A percentile compares a stretch with the other conserved stretches of the same genome.
These are phyloP conservation scores for Chlamydomonas sp. DNA, from an alignment of 139 green algal genomes.

Conservation along the genomic window DNA sequence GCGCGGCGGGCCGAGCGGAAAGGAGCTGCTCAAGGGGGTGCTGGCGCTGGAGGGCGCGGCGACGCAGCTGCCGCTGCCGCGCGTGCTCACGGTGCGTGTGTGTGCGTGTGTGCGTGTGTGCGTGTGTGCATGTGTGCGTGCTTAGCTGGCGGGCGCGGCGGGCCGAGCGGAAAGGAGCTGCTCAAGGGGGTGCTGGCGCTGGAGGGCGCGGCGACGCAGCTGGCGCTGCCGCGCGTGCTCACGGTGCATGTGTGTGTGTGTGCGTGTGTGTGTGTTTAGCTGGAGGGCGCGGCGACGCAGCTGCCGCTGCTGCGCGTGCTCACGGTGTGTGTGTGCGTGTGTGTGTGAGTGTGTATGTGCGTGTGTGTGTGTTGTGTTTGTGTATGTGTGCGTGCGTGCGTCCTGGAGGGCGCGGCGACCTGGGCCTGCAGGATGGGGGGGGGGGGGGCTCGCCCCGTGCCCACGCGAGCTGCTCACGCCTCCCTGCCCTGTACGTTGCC, in stretches of 20 bases:
- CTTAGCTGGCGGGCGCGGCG: neutral
- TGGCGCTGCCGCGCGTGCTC: constrained; percentile 7
- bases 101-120: neutral
- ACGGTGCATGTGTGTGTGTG: too few species aligned
- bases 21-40: neutral
- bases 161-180: neutral
- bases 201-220: neutral
- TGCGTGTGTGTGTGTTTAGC: too few species aligned
- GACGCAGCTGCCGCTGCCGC: constrained; percentile 8
- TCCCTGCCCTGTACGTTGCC: too few species aligned
- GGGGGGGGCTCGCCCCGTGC: too few species aligned
- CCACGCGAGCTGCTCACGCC: too few species aligned
- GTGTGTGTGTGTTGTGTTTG: neutral
- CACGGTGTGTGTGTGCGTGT: neutral
- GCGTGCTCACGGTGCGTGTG: constrained; percentile 2
- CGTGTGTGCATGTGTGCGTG: neutral
- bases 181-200: neutral
- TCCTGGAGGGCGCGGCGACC: neutral
- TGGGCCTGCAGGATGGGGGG: too few species aligned
- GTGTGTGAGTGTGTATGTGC: neutral
- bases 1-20: neutral
- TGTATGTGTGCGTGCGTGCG: neutral
- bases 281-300: neutral
- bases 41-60: neutral
- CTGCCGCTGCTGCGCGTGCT: constrained; percentile 9